A percentile compares a stretch with the other conserved stretches of the same genome.
Conservation (phyloP, 1,284 basidiomycete species). For the Rhodotorula sp. region DNA sequence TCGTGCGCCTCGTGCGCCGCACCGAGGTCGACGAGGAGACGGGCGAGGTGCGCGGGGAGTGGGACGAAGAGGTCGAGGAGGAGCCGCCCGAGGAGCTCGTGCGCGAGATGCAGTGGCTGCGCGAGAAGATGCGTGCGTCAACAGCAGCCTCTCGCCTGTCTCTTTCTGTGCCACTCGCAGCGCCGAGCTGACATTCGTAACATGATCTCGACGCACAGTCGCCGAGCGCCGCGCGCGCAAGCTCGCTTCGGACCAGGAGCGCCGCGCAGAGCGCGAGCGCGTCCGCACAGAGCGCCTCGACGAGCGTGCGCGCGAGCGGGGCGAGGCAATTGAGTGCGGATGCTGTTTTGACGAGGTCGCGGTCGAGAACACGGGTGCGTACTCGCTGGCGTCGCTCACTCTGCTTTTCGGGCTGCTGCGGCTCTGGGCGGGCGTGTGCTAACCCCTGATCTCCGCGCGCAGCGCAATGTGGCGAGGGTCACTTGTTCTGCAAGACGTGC, state of each 20-base stretch:
- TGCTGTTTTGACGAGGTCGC: conserved; percentile 45
- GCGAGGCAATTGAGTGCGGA: conserved; percentile 42
- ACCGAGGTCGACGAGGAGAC: too few relatives aligned
- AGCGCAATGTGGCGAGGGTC: conserved; percentile 40
- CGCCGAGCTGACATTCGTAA: neutral
- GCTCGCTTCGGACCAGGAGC: neutral
- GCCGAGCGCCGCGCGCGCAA: neutral
- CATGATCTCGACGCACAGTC: neutral
- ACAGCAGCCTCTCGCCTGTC: neutral
- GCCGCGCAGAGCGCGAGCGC: neutral
- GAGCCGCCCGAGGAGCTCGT: neutral
- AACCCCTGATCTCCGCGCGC: neutral
- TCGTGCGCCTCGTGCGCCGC: neutral
- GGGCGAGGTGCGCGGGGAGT: too few relatives aligned
- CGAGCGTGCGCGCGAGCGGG: conserved; percentile 12
- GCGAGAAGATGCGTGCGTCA: conserved; percentile 10
- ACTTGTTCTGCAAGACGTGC: conserved; percentile 46
- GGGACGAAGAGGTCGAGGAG: neutral
- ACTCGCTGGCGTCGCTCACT: too few relatives aligned
- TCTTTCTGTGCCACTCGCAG: too few relatives aligned
- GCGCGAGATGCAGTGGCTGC: conserved; percentile 29
- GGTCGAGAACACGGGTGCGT: conserved; percentile 21
- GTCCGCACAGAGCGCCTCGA: conserved; percentile 4
- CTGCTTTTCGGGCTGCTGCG: neutral
- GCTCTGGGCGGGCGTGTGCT: neutral